Evolutionary conservation across 371 early-diverging fungal species (phyloP).

Genomic region (Choanephora cucurbitarum): DNA sequence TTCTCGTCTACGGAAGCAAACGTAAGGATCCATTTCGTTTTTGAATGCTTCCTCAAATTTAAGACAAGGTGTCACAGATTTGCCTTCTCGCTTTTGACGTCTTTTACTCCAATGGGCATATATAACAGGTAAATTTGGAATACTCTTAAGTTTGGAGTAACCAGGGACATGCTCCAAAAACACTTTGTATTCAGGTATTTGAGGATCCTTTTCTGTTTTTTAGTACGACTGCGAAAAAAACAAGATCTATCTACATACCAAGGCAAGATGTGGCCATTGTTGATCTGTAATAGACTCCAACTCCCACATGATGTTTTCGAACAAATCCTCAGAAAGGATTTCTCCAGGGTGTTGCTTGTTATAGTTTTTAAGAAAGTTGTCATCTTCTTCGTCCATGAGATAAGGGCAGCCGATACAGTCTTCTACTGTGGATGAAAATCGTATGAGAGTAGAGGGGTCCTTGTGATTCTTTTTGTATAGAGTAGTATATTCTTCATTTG

Average conservation of each 20-base stretch:
- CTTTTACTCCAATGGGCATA: constrained; percentile 44
- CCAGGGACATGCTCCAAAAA: constrained; percentile 21
- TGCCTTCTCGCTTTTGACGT: constrained; percentile 43
- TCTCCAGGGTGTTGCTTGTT: constrained; percentile 39
- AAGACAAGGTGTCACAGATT: constrained; percentile 65
- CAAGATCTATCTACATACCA: constrained; percentile 33
- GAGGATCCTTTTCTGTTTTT: constrained; percentile 14
- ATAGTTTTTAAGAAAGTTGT: constrained; percentile 64
- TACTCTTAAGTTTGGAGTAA: constrained; percentile 9
- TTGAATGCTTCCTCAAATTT: constrained; percentile 65
- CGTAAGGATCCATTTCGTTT: constrained; percentile 88
- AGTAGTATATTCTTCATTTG: constrained; percentile 56
- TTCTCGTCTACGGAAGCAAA: constrained; percentile 95
- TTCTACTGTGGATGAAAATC: constrained; percentile 85
- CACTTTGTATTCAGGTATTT: constrained; percentile 16
- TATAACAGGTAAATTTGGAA: constrained; percentile 12
- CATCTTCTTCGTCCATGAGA: constrained; percentile 87
- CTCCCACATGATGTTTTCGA: constrained; percentile 81
- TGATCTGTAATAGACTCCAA: constrained; percentile 67
- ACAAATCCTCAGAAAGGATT: constrained; percentile 65
- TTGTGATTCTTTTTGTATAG: constrained; percentile 72
- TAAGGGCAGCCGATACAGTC: constrained; percentile 87
- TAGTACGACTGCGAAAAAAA: not conserved
- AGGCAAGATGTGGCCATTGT: constrained; percentile 57
- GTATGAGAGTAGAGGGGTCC: constrained; percentile 75